Conservation (phyloP, 371 early-diverging fungal genomes). For the Smittium culicis region DNA sequence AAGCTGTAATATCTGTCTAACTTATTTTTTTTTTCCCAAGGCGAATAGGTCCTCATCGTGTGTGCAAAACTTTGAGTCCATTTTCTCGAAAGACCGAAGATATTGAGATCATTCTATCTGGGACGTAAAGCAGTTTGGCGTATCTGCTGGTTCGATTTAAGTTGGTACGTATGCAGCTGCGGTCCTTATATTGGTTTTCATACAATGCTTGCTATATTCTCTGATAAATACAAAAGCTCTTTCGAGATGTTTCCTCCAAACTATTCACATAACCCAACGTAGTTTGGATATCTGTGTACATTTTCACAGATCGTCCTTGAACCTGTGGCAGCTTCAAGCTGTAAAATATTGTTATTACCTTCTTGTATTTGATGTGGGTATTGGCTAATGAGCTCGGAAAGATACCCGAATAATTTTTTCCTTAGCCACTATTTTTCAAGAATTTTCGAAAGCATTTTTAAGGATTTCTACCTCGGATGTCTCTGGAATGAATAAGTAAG, state of each 20-base stretch:
- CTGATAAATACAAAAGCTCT: not conserved
- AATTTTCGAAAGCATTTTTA: too few relatives aligned
- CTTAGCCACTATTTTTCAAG: too few relatives aligned
- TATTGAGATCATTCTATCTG: slow-evolving; percentile 10
- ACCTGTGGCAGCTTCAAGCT: too few relatives aligned
- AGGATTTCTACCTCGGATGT: too few relatives aligned
- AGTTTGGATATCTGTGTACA: not conserved
- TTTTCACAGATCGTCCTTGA: not conserved
- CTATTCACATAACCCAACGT: not conserved
- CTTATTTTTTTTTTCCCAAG: slow-evolving; percentile 10
- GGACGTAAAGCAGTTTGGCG: not conserved
- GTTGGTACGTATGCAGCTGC: not conserved
- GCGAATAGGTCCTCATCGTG: slow-evolving; percentile 27
- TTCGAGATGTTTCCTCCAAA: not conserved
- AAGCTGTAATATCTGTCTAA: slow-evolving; percentile 16
- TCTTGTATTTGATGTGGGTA: too few relatives aligned
- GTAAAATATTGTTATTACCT: too few relatives aligned
- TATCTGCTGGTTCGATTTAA: not conserved
- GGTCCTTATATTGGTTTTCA: not conserved
- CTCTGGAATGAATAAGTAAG: too few relatives aligned
- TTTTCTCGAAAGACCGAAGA: not conserved
- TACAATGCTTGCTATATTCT: not conserved
- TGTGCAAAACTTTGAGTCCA: not conserved
- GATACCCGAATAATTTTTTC: too few relatives aligned
- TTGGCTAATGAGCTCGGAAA: too few relatives aligned